phyloP scores from a whole-genome alignment of 2,329 filamentous ascomycete species.

The Fusarium sarcochroum region DNA sequence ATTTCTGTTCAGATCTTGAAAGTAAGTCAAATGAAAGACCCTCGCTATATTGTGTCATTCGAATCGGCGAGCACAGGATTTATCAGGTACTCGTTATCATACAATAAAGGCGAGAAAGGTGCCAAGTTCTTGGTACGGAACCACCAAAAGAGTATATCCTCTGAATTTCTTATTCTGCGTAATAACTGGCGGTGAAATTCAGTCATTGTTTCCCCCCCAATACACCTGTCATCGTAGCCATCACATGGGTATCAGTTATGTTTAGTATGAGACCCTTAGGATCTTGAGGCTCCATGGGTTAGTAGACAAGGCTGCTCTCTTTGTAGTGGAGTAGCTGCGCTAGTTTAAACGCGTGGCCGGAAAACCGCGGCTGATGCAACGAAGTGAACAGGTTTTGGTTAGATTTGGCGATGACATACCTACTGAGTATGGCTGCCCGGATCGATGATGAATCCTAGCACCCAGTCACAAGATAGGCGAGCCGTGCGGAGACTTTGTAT shows the following conservation, averaged over 20 bases:
- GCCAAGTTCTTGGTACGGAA: no score
- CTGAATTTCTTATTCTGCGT: no score
- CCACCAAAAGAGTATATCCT: no score
- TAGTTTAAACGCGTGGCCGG: constrained; percentile 15
- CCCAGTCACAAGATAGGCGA: constrained; percentile 37
- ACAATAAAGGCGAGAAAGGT: no score
- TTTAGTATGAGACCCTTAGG: neutral
- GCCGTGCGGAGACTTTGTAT: constrained; percentile 11
- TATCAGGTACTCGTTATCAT: no score
- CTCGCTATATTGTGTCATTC: no score
- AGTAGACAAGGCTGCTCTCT: neutral
- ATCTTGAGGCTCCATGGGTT: constrained; percentile 19
- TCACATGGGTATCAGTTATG: neutral
- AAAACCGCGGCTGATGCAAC: constrained; percentile 22
- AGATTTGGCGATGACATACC: no score
- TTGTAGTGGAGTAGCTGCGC: constrained; percentile 16
- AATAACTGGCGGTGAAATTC: no score
- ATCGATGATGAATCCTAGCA: constrained; percentile 17
- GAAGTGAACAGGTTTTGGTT: neutral
- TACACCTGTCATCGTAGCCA: neutral
- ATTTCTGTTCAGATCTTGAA: no score
- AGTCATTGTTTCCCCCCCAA: neutral
- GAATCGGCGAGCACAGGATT: no score
- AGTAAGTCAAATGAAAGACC: no score
- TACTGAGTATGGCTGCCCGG: neutral